Conservation (phyloP, 108 stramenopile genomes). For the Parmales sp. region DNA sequence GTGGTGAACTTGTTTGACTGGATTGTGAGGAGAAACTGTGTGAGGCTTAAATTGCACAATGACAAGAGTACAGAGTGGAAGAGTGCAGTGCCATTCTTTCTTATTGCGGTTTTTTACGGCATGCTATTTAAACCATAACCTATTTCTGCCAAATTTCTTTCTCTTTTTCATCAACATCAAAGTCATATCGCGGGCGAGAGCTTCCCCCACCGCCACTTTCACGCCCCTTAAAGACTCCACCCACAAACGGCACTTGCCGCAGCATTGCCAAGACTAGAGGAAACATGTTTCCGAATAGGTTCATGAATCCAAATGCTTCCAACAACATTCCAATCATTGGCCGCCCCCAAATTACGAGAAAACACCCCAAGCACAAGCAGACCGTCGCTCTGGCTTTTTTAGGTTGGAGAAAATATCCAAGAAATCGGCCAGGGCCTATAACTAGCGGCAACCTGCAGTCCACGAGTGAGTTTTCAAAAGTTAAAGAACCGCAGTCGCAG, state of each 20-base stretch:
- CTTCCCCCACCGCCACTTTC: neutral
- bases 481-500: too few relatives aligned
- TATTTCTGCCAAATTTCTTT: neutral
- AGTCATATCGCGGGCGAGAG: too few relatives aligned
- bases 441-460: constrained; percentile 67
- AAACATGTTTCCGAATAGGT: constrained; percentile 88
- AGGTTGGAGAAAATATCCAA: constrained; percentile 77
- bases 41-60: too few relatives aligned
- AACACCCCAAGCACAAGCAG: constrained; percentile 61
- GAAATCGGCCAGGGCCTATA: constrained; percentile 75
- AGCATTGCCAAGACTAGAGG: constrained; percentile 58
- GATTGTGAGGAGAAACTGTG: too few relatives aligned
- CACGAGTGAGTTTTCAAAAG: too few relatives aligned
- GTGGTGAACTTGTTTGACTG: too few relatives aligned
- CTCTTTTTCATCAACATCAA: neutral
- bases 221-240: constrained; percentile 43
- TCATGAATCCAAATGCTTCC: constrained; percentile 83
- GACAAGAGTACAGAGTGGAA: too few relatives aligned
- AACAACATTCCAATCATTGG: constrained; percentile 75
- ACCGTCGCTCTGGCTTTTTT: constrained; percentile 68
- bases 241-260: constrained; percentile 59
- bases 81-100: too few relatives aligned
- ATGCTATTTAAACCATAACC: too few relatives aligned
- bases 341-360: constrained; percentile 72
- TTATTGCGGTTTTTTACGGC: too few relatives aligned